Percentiles rank a stretch among this genome's conserved stretches.
Evolutionary conservation across 495 filamentous ascomycete species (phyloP).

Genomic region (Polyplosphaeria fusca): DNA sequence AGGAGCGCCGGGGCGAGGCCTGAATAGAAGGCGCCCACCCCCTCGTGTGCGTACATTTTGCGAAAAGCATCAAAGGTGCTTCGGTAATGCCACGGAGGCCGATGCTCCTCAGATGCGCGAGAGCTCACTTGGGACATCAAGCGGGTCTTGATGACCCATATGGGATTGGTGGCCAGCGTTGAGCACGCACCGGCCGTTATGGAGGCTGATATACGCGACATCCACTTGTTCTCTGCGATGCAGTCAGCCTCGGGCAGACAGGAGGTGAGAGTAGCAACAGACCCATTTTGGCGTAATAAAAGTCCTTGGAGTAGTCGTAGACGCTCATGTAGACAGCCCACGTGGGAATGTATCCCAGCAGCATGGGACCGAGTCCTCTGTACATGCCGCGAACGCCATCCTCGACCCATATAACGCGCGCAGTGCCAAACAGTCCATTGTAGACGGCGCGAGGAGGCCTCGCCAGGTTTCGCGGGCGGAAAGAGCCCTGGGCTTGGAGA

Average conservation of each 20-base stretch:
- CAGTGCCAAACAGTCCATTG: conserved; percentile 81
- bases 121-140: conserved; percentile 81
- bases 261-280: conserved; percentile 34
- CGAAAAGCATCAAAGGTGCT: conserved; percentile 83
- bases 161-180: conserved; percentile 95
- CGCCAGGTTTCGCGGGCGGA: conserved; percentile 43
- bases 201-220: conserved; percentile 63
- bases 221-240: conserved; percentile 23
- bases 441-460: conserved; percentile 57
- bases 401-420: conserved; percentile 74
- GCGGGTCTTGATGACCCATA: conserved; percentile 99
- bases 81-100: conserved; percentile 83
- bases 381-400: conserved; percentile 92
- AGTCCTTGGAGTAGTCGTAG: conserved; percentile 81
- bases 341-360: conserved; percentile 91
- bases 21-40: conserved; percentile 88
- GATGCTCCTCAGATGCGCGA: conserved; percentile 50
- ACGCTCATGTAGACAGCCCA: conserved; percentile 98
- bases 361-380: conserved; percentile 86
- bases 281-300: conserved; percentile 66
- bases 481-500: conserved; percentile 88
- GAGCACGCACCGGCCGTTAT: conserved; percentile 87
- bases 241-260: conserved; percentile 9
- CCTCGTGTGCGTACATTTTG: conserved; percentile 92
- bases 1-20: conserved; percentile 89